Evolutionary conservation across 306 rosid species (phyloP).

Genomic region (Vigna reflexopilosa): DNA sequence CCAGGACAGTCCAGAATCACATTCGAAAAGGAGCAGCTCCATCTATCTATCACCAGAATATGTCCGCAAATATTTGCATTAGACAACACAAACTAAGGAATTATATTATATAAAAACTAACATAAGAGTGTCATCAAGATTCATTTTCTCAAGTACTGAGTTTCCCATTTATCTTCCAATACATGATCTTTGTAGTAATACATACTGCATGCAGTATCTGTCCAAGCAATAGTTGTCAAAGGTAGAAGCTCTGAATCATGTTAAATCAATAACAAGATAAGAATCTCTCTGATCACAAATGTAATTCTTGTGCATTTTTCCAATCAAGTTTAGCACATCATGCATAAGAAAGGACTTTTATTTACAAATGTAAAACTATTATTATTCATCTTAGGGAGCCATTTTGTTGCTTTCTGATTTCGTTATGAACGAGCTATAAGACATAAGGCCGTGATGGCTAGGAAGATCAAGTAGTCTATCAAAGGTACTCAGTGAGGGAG

Average conservation of each 20-base stretch:
- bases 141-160: conserved; percentile 1
- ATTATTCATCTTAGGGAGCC: not conserved
- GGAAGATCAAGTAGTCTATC: not conserved
- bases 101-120: conserved; percentile 20
- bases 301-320: not conserved
- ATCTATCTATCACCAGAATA: not conserved
- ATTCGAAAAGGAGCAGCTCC: not conserved
- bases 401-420: not conserved
- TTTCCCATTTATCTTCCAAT: conserved; percentile 5
- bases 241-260: not conserved
- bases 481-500: not conserved
- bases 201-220: not conserved
- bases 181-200: not conserved
- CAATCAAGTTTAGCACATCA: conserved; percentile 17
- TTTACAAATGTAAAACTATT: not conserved
- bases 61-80: not conserved
- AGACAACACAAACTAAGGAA: not conserved
- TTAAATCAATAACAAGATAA: conserved; percentile 5
- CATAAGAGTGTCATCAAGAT: conserved; percentile 4
- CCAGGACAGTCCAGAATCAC: not conserved
- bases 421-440: not conserved
- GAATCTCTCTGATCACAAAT: conserved; percentile 6
- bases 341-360: conserved; percentile 5
- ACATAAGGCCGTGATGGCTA: conserved; percentile 8
- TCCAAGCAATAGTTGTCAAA: conserved; percentile 27